Conservation (phyloP, 2,329 filamentous ascomycete genomes). For the Aspergillus ustus region DNA sequence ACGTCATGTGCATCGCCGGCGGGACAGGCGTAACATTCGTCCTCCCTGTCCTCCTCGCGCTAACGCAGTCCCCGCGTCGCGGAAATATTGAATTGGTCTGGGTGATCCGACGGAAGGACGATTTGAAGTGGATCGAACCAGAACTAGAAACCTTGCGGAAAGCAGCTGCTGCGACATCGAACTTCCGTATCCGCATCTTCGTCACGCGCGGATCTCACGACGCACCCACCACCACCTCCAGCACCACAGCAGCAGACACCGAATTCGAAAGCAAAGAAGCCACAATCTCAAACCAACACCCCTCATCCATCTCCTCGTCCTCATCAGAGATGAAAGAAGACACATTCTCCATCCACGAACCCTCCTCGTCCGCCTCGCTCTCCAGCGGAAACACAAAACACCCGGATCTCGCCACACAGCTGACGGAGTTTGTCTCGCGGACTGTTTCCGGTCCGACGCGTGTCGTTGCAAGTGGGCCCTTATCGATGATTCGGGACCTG, state of each 20-base stretch:
- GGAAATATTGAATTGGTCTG: conserved; percentile 66
- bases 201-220: conserved; percentile 58
- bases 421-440: conserved; percentile 51
- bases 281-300: background rate
- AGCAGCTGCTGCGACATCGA: conserved; percentile 38
- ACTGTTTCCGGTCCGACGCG: conserved; percentile 55
- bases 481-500: conserved; percentile 54
- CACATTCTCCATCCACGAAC: conserved; percentile 18
- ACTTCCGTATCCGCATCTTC: conserved; percentile 60
- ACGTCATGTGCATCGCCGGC: conserved; percentile 59
- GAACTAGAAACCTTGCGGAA: conserved; percentile 60
- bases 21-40: conserved; percentile 65
- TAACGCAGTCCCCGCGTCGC: conserved; percentile 22
- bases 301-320: background rate
- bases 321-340: background rate
- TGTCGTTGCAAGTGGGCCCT: conserved; percentile 66
- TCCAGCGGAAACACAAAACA: conserved; percentile 15
- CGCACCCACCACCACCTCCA: background rate
- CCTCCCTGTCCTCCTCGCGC: conserved; percentile 52
- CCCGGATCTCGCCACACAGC: conserved; percentile 50
- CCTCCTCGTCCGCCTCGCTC: conserved; percentile 12
- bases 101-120: conserved; percentile 60
- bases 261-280: background rate
- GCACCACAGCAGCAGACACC: background rate
- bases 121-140: conserved; percentile 62